A percentile compares a stretch with the other conserved stretches of the same genome.
Conservation (phyloP, 2,329 filamentous ascomycete species). For the Fusarium luffae region DNA sequence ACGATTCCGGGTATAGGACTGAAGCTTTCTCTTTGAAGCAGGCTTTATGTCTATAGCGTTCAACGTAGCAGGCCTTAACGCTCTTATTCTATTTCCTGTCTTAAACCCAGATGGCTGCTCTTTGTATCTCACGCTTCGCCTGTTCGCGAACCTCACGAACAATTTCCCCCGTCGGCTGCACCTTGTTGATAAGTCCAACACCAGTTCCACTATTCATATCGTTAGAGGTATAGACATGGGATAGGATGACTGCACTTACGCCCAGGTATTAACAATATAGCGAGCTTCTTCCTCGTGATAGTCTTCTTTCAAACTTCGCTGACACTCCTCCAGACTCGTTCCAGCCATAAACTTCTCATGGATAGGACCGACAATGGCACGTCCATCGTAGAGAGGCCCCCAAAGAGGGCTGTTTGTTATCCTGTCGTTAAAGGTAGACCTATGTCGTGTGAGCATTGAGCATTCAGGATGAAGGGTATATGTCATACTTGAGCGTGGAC, state of each 20-base stretch:
- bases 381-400: constrained; percentile 57
- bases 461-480: neutral
- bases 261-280: constrained; percentile 53
- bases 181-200: constrained; percentile 58
- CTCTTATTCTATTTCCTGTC: neutral
- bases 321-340: constrained; percentile 56
- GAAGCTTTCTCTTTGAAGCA: neutral
- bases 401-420: constrained; percentile 54
- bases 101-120: constrained; percentile 40
- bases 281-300: constrained; percentile 49
- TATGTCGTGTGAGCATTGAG: constrained; percentile 19
- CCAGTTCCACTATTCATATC: constrained; percentile 53
- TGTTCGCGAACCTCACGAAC: constrained; percentile 55
- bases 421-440: constrained; percentile 57
- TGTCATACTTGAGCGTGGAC: constrained; percentile 58
- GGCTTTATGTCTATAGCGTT: constrained; percentile 20
- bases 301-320: constrained; percentile 52
- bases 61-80: neutral
- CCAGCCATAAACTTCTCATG: constrained; percentile 55
- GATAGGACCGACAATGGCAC: constrained; percentile 54
- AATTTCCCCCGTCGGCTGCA: constrained; percentile 56
- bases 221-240: neutral
- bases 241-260: constrained; percentile 43
- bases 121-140: constrained; percentile 50
- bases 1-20: no score